Conservation (phyloP, 1,284 basidiomycete genomes). For the Meripilus lineatus region DNA sequence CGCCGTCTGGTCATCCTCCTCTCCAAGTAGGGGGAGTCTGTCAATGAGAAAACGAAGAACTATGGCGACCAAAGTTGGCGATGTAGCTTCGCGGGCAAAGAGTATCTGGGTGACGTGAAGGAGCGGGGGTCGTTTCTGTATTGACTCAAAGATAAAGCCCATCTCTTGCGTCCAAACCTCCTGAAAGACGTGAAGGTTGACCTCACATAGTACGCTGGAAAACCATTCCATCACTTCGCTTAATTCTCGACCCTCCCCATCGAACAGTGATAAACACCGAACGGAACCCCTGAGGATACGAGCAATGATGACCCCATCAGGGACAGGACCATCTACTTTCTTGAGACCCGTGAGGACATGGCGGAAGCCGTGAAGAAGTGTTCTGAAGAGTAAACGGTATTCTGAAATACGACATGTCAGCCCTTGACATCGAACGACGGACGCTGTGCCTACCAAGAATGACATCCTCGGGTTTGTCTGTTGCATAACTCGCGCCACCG, state of each 20-base stretch:
- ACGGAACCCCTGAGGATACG: constrained; percentile 86
- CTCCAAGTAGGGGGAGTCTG: constrained; percentile 80
- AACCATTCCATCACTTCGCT: constrained; percentile 89
- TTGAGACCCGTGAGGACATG: constrained; percentile 78
- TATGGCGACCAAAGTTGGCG: constrained; percentile 90
- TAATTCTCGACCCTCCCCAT: constrained; percentile 78
- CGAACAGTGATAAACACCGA: constrained; percentile 83
- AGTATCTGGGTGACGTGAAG: constrained; percentile 86
- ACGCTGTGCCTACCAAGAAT: constrained; percentile 49
- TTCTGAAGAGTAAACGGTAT: constrained; percentile 83
- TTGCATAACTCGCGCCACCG: constrained; percentile 65
- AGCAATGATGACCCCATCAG: constrained; percentile 86
- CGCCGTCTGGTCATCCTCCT: constrained; percentile 78
- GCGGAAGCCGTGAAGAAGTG: constrained; percentile 88
- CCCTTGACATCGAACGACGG: constrained; percentile 44
- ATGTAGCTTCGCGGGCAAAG: constrained; percentile 81
- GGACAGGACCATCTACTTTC: constrained; percentile 72
- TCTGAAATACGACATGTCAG: constrained; percentile 42
- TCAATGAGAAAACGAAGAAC: constrained; percentile 86
- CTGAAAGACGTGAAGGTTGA: constrained; percentile 89
- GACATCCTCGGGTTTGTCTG: constrained; percentile 75
- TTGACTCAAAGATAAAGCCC: constrained; percentile 80
- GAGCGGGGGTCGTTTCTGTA: constrained; percentile 74
- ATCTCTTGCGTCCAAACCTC: constrained; percentile 93
- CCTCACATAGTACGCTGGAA: constrained; percentile 71